Conservation (phyloP, 2,329 filamentous ascomycete species). For the Cordyceps farinosa region DNA sequence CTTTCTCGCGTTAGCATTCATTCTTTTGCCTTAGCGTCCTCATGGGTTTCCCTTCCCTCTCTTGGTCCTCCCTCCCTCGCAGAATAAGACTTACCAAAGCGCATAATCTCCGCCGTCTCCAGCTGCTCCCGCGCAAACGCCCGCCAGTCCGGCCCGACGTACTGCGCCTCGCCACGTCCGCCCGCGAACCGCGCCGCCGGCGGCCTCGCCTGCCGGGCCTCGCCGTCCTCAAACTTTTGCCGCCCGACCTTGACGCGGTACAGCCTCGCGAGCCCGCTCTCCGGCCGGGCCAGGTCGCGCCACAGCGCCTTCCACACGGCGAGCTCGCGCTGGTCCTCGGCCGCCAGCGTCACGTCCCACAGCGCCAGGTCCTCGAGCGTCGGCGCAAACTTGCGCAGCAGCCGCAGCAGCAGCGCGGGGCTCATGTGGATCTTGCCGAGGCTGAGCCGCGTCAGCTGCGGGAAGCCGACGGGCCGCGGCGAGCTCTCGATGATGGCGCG, state of each 20-base stretch:
- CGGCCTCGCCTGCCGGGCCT: background rate
- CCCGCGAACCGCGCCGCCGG: background rate
- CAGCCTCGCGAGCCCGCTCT: slow-evolving; percentile 29
- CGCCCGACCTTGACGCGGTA: slow-evolving; percentile 31
- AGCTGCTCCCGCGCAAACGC: slow-evolving; percentile 30
- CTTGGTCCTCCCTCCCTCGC: background rate
- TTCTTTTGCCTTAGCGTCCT: background rate
- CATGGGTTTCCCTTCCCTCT: background rate
- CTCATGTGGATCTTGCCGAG: slow-evolving; percentile 38
- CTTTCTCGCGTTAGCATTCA: background rate
- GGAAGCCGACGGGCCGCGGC: slow-evolving; percentile 29
- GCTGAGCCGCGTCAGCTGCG: slow-evolving; percentile 39
- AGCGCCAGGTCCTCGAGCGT: slow-evolving; percentile 44
- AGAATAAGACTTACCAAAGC: background rate
- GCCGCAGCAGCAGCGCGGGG: slow-evolving; percentile 28
- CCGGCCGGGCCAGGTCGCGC: slow-evolving; percentile 29
- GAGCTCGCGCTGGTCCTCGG: background rate
- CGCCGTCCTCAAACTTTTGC: slow-evolving; percentile 23
- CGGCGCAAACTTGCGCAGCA: slow-evolving; percentile 41
- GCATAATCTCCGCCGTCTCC: slow-evolving; percentile 16
- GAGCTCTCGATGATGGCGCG: slow-evolving; percentile 12
- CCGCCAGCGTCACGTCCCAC: slow-evolving; percentile 36
- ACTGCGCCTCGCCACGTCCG: slow-evolving; percentile 22
- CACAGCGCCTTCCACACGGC: slow-evolving; percentile 40
- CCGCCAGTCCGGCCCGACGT: slow-evolving; percentile 35